Evolutionary conservation across 1,284 basidiomycete genomes (phyloP), one percentile per base, ranked within the genome.

Genomic region (Trichosporon sp.): DNA sequence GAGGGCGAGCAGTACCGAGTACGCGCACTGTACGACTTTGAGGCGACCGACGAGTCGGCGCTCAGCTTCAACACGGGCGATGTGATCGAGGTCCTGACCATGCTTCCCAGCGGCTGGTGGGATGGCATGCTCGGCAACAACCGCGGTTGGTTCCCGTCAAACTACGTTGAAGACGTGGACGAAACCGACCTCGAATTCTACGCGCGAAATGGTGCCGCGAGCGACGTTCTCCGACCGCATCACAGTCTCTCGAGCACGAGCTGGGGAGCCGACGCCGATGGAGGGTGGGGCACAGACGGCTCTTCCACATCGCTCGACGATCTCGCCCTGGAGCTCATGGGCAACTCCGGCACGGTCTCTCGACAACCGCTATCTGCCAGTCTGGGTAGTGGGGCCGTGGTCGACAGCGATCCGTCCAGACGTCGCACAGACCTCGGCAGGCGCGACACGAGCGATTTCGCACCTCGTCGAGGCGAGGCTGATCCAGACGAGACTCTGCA

Each of bases 121-220:
- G 96, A 99, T 80, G 95, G 96, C 8, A 83, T 98, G 66, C 83
- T 97, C 33, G 88, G 89, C 61, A 88, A 89, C 62, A 88, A 90
- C 77, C 87, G 95, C 59, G 95, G 95, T 54, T 98, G 95, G 95
- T 97, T 99, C 80, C 95, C 95, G 13, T 93, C 90, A 69, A 99
- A 98, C 82, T 97, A 95, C 81, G 93, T 97, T 54, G 83, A 85
- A 56, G 79, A 87, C 65, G 87, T 96, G 66, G 84, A 88, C 29
- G 89, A 92, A 69, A 87, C 89, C 69, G 91, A 94, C 74, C 88
- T 87, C 5, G 87, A 89, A 21, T 19, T 32, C 14, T 52, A 60
- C 56, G 61, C 62, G 25, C 60, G 59, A 2, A 65, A 65, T 33
- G 64, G 64, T 19, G 32, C 59, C 6, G 62, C 65, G 6, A 65